Conservation (phyloP, 768 basidiomycete species). For the Macrolepiota fuliginosa region DNA sequence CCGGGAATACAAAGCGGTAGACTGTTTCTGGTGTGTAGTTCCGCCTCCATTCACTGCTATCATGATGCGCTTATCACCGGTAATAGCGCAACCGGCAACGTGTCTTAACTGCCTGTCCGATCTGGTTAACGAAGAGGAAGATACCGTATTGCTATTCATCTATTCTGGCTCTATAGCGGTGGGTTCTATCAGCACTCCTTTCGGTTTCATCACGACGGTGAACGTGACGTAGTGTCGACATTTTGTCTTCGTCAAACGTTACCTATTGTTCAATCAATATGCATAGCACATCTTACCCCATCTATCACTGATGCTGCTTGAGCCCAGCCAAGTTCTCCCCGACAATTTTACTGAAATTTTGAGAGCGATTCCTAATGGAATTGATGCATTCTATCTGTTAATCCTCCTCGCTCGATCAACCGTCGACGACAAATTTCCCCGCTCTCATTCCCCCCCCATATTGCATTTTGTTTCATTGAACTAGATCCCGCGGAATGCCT, state of each 20-base stretch:
- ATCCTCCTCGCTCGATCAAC: background rate
- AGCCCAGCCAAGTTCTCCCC: background rate
- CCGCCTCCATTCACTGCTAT: background rate
- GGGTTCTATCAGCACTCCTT: background rate
- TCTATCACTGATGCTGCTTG: background rate
- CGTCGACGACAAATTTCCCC: background rate
- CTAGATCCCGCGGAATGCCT: background rate
- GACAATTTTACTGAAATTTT: background rate
- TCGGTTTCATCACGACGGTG: background rate
- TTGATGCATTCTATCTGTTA: background rate
- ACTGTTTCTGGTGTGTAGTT: background rate
- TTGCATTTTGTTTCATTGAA: background rate
- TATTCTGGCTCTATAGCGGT: background rate
- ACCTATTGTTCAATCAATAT: slow-evolving; percentile 4
- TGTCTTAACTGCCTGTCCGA: background rate
- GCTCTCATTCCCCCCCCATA: background rate
- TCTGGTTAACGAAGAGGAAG: background rate
- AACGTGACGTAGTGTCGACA: background rate
- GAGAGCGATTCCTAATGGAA: background rate
- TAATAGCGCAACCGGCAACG: too few species aligned
- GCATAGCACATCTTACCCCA: background rate
- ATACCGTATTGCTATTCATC: background rate
- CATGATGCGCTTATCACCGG: background rate
- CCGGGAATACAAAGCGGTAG: slow-evolving; percentile 29
- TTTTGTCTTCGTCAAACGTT: background rate